Conservation (phyloP, 805 yeast genomes). For the Starmerella sp. region DNA sequence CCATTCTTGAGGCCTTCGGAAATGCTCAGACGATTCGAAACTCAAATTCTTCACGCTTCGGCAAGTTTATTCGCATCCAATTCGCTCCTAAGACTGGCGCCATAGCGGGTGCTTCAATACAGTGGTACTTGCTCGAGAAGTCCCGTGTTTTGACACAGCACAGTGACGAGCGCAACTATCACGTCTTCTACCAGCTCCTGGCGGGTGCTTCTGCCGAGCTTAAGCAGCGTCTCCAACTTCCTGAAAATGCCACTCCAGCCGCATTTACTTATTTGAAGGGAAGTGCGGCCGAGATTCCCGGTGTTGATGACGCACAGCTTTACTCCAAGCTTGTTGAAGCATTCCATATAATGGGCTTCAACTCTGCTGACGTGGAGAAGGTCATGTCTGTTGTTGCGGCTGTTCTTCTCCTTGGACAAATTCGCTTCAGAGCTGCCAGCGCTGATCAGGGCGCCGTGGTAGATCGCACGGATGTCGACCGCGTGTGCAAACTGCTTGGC, state of each 20-base stretch:
- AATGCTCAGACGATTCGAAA: conserved; percentile 92
- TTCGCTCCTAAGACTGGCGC: conserved; percentile 46
- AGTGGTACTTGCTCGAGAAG: conserved; percentile 88
- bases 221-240: conserved; percentile 29
- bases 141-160: conserved; percentile 80
- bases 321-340: conserved; percentile 55
- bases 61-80: conserved; percentile 84
- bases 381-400: conserved; percentile 61
- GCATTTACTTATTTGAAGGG: conserved; percentile 48
- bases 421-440: conserved; percentile 51
- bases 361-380: conserved; percentile 40
- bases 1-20: conserved; percentile 91
- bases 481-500: conserved; percentile 54
- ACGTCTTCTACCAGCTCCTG: conserved; percentile 78
- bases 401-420: conserved; percentile 75
- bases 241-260: conserved; percentile 35
- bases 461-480: conserved; percentile 40
- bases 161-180: conserved; percentile 75
- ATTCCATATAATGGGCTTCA: conserved; percentile 62
- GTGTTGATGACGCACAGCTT: conserved; percentile 66
- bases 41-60: conserved; percentile 91
- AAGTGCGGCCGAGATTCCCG: conserved; percentile 47
- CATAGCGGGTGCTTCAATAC: conserved; percentile 81
- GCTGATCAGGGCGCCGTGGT: conserved; percentile 67
- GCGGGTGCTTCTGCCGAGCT: conserved; percentile 47